Evolutionary conservation across 2,329 filamentous ascomycete genomes (phyloP), one percentile per base, ranked within the genome.

Genomic region (Trichoderma arundinaceum): DNA sequence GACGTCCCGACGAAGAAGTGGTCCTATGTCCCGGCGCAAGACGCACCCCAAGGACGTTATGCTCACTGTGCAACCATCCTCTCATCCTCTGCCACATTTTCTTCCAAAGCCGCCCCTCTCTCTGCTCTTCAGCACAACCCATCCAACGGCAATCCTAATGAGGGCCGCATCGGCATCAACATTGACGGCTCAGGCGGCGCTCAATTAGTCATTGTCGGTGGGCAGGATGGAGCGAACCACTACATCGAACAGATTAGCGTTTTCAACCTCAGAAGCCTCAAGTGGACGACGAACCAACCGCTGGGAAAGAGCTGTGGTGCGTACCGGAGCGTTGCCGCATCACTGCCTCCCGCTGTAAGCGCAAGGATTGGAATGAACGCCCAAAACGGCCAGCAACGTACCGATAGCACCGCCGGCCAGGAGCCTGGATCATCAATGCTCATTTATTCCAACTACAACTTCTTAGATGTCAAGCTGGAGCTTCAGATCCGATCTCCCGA

Each of bases 191-290:
- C 88, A 19, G 95, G 95, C 15, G 95, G 95, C 38, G 92, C 95
- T 1, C 94, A 99, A 77, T 97, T 99, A 94, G 87, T 99, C 6
- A 90, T 99, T 13, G 94, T 98, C 7, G 95, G 95, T 67, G 95
- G 95, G 0, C 95, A 99, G 77, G 95, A 99, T 74, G 95, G 92
- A 62, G 90, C 90, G n/a, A 99, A 99, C 76, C 94, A 97, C 76
- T 99, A 99, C 75, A 99, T 99, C 71, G 94, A 99, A 77, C 93
- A 99, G 78, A 96, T 99, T 69, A 98, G 93, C 75, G 92, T 99
- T 2, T 99, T 99, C 82, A 99, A 99, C 73, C 82, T 99, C 32
- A 88, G 95, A 56, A 97, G 92, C 75, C 80, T 98, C 67, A 96
- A 95, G 78, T 99, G 95, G 95, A 97, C 92, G 1, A 92, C 91